Evolutionary conservation across 768 basidiomycete species (phyloP).

Genomic region (Pseudohyphozyma bogoriensis): DNA sequence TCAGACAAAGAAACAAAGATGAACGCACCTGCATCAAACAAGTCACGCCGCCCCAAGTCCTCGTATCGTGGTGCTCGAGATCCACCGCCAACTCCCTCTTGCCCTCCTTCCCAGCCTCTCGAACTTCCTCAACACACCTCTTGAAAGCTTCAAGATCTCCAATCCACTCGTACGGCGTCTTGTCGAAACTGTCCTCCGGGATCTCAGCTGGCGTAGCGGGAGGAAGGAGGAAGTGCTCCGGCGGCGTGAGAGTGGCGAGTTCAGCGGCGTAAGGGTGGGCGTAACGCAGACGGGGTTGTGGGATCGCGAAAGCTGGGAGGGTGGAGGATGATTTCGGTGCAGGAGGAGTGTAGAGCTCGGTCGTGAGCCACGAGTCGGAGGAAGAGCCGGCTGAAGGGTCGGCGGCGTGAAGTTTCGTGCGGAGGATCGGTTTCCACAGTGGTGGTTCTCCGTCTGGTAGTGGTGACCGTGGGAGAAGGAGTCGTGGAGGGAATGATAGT

Average conservation of each 20-base stretch:
- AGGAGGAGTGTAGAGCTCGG: slow-evolving; percentile 37
- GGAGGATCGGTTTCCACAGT: slow-evolving; percentile 59
- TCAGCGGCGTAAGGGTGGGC: slow-evolving; percentile 24
- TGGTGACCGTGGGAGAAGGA: slow-evolving; percentile 12
- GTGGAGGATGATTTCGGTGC: slow-evolving; percentile 5
- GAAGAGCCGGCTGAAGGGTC: no score
- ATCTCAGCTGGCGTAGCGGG: not conserved
- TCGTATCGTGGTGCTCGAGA: slow-evolving; percentile 83
- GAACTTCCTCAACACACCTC: slow-evolving; percentile 57
- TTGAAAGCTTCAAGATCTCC: slow-evolving; percentile 50
- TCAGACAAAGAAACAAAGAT: not conserved
- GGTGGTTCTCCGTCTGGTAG: slow-evolving; percentile 29
- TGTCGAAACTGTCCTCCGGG: slow-evolving; percentile 46
- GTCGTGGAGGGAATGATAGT: slow-evolving; percentile 52
- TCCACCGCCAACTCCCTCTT: slow-evolving; percentile 77
- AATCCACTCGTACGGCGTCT: slow-evolving; percentile 62
- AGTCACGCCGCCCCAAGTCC: slow-evolving; percentile 74
- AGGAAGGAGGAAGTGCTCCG: slow-evolving; percentile 26
- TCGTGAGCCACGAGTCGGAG: slow-evolving; percentile 53
- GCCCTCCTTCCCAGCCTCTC: slow-evolving; percentile 1
- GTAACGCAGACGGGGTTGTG: slow-evolving; percentile 7
- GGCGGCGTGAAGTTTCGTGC: slow-evolving; percentile 22
- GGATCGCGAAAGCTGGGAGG: slow-evolving; percentile 6
- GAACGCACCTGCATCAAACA: slow-evolving; percentile 82
- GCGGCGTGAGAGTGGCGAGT: slow-evolving; percentile 10